These are phyloP conservation scores for Fusarium penzigii DNA, from an alignment of 2,329 filamentous ascomycete genomes.

Conservation along the genomic window DNA sequence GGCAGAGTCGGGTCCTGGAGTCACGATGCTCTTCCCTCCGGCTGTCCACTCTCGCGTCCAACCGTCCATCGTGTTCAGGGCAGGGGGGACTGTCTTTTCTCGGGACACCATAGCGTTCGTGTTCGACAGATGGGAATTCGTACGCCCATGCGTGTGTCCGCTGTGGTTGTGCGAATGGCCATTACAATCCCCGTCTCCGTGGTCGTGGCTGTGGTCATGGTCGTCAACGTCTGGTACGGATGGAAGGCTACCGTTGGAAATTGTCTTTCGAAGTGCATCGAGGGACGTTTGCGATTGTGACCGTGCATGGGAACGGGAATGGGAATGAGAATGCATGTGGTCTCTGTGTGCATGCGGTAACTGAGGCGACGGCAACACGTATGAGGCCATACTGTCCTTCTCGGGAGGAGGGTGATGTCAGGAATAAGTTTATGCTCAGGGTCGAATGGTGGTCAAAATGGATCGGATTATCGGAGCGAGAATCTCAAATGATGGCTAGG, in stretches of 20 bases:
- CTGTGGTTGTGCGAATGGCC: conserved; percentile 27
- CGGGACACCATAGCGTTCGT: conserved; percentile 27
- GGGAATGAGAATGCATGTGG: conserved; percentile 39
- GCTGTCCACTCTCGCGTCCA: conserved; percentile 44
- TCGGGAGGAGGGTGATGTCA: too few species aligned
- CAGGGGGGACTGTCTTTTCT: conserved; percentile 35
- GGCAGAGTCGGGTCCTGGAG: conserved; percentile 32
- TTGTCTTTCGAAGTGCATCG: conserved; percentile 39
- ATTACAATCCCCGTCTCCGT: conserved; percentile 21
- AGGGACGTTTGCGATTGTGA: conserved; percentile 42
- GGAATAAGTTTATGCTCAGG: background rate
- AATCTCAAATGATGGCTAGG: conserved; percentile 12
- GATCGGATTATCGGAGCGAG: conserved; percentile 22
- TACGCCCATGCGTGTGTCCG: conserved; percentile 32
- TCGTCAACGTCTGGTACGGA: conserved; percentile 34
- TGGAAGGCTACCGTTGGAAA: conserved; percentile 35
- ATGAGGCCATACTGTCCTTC: conserved; percentile 47
- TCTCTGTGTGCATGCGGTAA: conserved; percentile 50
- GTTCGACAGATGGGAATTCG: conserved; percentile 34
- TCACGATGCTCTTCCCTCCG: conserved; percentile 43
- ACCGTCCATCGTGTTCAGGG: conserved; percentile 38
- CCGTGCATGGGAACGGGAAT: conserved; percentile 22
- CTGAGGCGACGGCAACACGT: conserved; percentile 53
- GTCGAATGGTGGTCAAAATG: conserved; percentile 1
- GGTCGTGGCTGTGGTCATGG: conserved; percentile 27